Evolutionary conservation across 1,139 yeast genomes (phyloP).

Genomic region (Starmera stellimalicola): DNA sequence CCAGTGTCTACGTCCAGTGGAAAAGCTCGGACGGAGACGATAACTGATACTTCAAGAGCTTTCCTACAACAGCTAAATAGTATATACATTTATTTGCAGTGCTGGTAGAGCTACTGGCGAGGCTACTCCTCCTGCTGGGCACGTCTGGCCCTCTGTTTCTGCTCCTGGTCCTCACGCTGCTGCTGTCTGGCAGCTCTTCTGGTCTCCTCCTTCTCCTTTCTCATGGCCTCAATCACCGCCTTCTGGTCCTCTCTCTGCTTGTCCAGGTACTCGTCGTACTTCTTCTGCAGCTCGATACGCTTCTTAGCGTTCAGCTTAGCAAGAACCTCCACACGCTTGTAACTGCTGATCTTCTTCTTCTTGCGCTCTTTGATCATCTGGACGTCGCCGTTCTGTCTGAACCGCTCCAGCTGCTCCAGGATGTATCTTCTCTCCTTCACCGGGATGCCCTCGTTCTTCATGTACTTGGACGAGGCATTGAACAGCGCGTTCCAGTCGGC

Average conservation of each 20-base stretch:
- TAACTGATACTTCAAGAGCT: too few relatives aligned
- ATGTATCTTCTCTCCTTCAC: constrained; percentile 60
- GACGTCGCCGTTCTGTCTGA: constrained; percentile 49
- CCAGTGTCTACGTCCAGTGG: too few relatives aligned
- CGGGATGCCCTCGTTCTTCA: constrained; percentile 80
- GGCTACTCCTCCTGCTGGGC: too few relatives aligned
- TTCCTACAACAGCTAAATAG: too few relatives aligned
- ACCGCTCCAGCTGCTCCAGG: constrained; percentile 33
- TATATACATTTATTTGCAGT: too few relatives aligned
- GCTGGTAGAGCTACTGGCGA: too few relatives aligned
- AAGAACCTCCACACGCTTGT: constrained; percentile 59
- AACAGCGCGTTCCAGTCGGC: constrained; percentile 70
- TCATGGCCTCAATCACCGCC: background rate
- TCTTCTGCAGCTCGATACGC: constrained; percentile 28
- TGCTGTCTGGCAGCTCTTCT: background rate
- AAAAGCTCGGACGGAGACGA: too few relatives aligned
- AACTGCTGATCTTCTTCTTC: constrained; percentile 73
- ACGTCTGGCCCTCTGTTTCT: too few relatives aligned
- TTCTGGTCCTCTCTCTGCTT: constrained; percentile 6
- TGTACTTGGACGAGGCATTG: constrained; percentile 38
- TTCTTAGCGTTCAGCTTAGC: constrained; percentile 65
- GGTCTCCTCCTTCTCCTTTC: background rate
- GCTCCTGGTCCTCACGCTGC: too few relatives aligned
- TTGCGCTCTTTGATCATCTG: constrained; percentile 53
- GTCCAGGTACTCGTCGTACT: constrained; percentile 1